Evolutionary conservation across 78 protist species (phyloP), one percentile per base, ranked within the genome.

Genomic region (Dictyostelium brefeldianum): DNA sequence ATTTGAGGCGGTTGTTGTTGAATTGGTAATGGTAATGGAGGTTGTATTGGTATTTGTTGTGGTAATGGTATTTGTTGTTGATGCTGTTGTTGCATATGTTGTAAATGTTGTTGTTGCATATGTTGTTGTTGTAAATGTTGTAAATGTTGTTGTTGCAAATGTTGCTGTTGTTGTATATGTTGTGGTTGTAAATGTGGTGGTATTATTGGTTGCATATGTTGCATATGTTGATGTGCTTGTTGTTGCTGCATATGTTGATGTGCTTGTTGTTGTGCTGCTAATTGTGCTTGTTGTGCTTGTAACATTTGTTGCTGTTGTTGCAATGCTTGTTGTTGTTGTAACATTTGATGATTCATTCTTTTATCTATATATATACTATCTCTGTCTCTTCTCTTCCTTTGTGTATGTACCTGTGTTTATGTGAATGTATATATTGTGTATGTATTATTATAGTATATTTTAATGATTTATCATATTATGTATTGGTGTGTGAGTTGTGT

Each of bases 1-100:
- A 36, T 36, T 17, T 12, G 81, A 17, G n/a, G 89, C 54, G 36
- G 69, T 20, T 81, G 89, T 15, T 12, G 79, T 46, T 73, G 79
- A 36, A 36, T 36, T 36, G 43, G 43, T 17, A 48, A 43, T 36
- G 43, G 43, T 17, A 48, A 43, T 20, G 65, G 89, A 12, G 65
- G 51, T 15, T 12, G 79, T 46, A 41, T 48, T 46, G 14, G 79
- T 9, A 31, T 36, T 20, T 15, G 56, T n/a, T 20, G 80, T 17
- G 0, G 73, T 65, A 20, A 43, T 11, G 17, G 22, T 22, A 12
- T 41, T 46, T 74, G 53, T 70, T 29, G 50, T 47, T 41, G 80
- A n/a, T 41, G 80, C 3, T 18, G 80, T 11, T 12, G 17, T 47
- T 9, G 62, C 8, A 25, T 6, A 25, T 62, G 70, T 62, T 62